phyloP scores from a whole-genome alignment of 192 early-diverging fungal genomes.

The Backusella morwellensis region DNA sequence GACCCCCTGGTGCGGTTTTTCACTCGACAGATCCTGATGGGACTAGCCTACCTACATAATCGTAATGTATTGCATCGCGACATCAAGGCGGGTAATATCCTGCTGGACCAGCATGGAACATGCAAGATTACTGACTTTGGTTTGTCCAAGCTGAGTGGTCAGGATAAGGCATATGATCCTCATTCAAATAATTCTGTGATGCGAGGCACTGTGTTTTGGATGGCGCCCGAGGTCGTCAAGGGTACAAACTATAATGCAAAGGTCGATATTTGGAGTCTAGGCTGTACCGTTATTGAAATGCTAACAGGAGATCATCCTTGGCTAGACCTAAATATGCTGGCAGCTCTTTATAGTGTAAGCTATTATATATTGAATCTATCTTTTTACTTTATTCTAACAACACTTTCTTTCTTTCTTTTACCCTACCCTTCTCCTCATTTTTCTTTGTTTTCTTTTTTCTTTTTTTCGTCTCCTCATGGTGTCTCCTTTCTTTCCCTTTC shows the following conservation, averaged over 20 bases:
- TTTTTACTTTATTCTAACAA: neutral
- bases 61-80: conserved; percentile 74
- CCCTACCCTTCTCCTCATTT: neutral
- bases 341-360: conserved; percentile 56
- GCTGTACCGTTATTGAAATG: conserved; percentile 95
- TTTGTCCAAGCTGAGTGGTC: conserved; percentile 79
- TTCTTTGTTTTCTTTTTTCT: neutral
- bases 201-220: conserved; percentile 76
- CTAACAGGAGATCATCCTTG: conserved; percentile 86
- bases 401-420: neutral
- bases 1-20: conserved; percentile 74
- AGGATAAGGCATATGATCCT: conserved; percentile 37
- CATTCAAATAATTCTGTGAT: conserved; percentile 43
- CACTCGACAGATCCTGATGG: conserved; percentile 78
- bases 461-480: neutral
- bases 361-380: conserved; percentile 36
- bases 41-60: conserved; percentile 84
- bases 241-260: conserved; percentile 83
- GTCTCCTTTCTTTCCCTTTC: neutral
- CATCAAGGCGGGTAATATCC: conserved; percentile 81
- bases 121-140: conserved; percentile 99
- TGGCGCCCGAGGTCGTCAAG: conserved; percentile 94
- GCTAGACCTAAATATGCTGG: conserved; percentile 48
- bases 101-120: conserved; percentile 75
- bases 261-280: conserved; percentile 89